Conservation (phyloP, 441 rosid species). For the Pelargonium myrrhifolium region DNA sequence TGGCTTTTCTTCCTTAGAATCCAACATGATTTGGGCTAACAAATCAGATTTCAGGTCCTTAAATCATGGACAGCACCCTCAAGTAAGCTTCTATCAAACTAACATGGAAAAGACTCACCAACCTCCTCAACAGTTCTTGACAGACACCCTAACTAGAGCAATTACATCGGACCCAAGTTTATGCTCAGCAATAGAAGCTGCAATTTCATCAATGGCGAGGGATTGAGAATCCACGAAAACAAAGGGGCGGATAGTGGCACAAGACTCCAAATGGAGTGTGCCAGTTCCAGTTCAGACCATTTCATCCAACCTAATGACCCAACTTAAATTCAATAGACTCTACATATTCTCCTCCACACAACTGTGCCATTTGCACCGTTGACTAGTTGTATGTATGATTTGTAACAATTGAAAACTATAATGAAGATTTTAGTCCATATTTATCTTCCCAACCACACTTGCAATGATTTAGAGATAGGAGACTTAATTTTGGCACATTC, state of each 20-base stretch:
- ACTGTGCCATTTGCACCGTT: too few relatives aligned
- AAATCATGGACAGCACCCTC: conserved; percentile 19
- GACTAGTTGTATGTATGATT: too few relatives aligned
- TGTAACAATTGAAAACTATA: too few relatives aligned
- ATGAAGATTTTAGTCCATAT: too few relatives aligned
- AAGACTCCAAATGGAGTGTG: conserved; percentile 18
- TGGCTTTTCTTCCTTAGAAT: conserved; percentile 39
- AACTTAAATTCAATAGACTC: not conserved
- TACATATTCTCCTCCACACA: too few relatives aligned
- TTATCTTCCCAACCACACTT: too few relatives aligned
- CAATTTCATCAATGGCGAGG: conserved; percentile 54
- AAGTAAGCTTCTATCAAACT: conserved; percentile 16
- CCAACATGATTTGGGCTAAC: conserved; percentile 37
- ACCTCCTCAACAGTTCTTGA: conserved; percentile 37
- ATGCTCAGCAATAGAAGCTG: conserved; percentile 56
- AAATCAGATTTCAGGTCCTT: conserved; percentile 16
- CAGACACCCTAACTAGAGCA: conserved; percentile 62
- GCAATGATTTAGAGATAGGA: too few relatives aligned
- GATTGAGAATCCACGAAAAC: conserved; percentile 16
- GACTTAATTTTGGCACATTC: too few relatives aligned
- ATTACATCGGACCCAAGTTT: conserved; percentile 61
- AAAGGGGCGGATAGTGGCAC: conserved; percentile 17
- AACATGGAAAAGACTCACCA: conserved; percentile 21
- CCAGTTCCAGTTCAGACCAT: conserved; percentile 5
- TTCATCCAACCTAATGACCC: conserved; percentile 17